These are phyloP conservation scores for Cenchrus fungigraminus DNA, from an alignment of 176 grass and related monocot genomes.

Conservation along the genomic window DNA sequence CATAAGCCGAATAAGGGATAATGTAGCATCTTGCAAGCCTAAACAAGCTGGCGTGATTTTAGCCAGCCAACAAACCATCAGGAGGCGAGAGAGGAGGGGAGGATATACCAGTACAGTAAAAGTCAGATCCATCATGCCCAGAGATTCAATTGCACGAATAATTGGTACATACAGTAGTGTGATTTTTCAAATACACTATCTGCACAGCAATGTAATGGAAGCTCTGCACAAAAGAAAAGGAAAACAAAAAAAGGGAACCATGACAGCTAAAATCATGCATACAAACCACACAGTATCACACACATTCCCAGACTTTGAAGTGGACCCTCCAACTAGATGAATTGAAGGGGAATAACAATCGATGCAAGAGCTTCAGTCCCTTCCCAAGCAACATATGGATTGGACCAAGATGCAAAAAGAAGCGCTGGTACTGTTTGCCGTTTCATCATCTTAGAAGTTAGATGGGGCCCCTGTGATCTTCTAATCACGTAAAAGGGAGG, in stretches of 20 bases:
- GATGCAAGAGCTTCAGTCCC: not conserved
- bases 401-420: not conserved
- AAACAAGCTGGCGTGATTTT: not conserved
- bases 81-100: not conserved
- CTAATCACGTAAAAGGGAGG: conserved; percentile 23
- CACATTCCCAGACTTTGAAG: not conserved
- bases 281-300: conserved; percentile 14
- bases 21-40: not conserved
- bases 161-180: conserved; percentile 49
- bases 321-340: conserved; percentile 13
- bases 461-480: conserved; percentile 16
- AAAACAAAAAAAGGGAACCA: not conserved
- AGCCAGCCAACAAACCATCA: not conserved
- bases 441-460: conserved; percentile 30
- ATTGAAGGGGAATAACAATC: conserved; percentile 7
- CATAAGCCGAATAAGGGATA: not conserved
- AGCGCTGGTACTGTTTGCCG: not conserved
- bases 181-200: conserved; percentile 45
- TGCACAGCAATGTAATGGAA: conserved; percentile 43
- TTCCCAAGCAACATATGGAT: not conserved
- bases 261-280: not conserved
- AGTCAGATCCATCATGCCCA: not conserved
- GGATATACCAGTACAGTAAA: not conserved
- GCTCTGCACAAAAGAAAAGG: conserved; percentile 39
- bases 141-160: conserved; percentile 45